A percentile compares a stretch with the other conserved stretches of the same genome.
Evolutionary conservation across 2,329 filamentous ascomycete species (phyloP).

Genomic region (Fusarium mangiferae): DNA sequence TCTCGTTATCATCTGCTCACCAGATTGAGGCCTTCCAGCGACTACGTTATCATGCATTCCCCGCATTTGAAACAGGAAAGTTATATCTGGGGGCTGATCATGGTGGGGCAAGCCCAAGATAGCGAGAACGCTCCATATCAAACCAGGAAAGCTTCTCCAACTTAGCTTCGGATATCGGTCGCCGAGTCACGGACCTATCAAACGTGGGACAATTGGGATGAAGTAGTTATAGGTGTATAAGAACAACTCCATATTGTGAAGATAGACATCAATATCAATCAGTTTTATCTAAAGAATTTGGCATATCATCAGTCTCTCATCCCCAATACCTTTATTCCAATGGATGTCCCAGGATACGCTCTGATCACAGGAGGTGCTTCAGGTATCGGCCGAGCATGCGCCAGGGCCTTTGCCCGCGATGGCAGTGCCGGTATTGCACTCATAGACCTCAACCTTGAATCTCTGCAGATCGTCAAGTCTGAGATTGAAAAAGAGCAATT

Average conservation of each 20-base stretch:
- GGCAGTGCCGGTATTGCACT: conserved; percentile 45
- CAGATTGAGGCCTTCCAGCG: background rate
- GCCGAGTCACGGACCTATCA: background rate
- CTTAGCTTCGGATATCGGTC: background rate
- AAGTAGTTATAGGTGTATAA: background rate
- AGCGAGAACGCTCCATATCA: background rate
- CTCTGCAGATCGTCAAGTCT: conserved; percentile 21
- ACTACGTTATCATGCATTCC: background rate
- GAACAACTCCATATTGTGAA: background rate
- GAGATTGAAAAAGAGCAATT: conserved; percentile 33
- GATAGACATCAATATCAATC: too few relatives aligned
- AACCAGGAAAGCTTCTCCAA: conserved; percentile 20
- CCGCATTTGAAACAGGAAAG: conserved; percentile 19
- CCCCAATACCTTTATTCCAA: background rate
- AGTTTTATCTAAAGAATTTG: accelerated
- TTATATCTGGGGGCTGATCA: conserved; percentile 13
- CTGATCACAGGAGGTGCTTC: conserved; percentile 47
- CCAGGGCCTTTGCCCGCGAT: conserved; percentile 43
- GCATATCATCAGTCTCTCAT: accelerated
- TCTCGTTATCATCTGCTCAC: background rate
- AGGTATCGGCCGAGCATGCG: conserved; percentile 47
- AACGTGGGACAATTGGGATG: accelerated
- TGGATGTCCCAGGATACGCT: conserved; percentile 47
- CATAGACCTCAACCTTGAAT: conserved; percentile 41
- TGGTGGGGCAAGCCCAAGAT: background rate